Evolutionary conservation across 345 rosid genomes (phyloP), one percentile per base, ranked within the genome.

Genomic region (Pseudoturritis turrita): DNA sequence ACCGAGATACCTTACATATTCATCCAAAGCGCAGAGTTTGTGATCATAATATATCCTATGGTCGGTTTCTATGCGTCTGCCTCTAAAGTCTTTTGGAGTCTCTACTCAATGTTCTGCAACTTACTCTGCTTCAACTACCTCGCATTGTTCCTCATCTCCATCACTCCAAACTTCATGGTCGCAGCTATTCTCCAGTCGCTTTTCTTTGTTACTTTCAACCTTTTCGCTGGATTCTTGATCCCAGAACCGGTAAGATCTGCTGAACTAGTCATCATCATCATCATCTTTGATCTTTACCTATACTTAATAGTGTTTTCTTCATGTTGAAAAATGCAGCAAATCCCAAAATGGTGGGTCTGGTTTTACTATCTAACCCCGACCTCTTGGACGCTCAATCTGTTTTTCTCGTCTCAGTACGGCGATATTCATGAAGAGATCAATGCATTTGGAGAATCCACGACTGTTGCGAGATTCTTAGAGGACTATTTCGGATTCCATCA

Each of bases 271-370:
- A n/a, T 13, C 37, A 59, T 25, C 10, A 17, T 17, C 15, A 21
- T 7, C 8, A 40, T 31, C 54, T 21, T 62, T 51, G 4, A 41
- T 31, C 18, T 63, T 17, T 63, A 26, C 21, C 1, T 59, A n/a
- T 31, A 33, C 47, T 36, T 17, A 47, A 1, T 21, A 41, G 28
- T 69, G 57, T 63, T 50, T 28, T 51, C 15, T 53, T 63, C 33
- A 7, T 70, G 43, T 43, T 33, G 22, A 15, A 41, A 2, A 68
- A 19, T 76, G 82, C 89, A 90, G 98, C 76, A 79, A 54, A 82
- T 93, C n/a, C 96, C 98, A 4, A 81, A 77, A 29, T 90, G 94
- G 92, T 90, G 98, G 97, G 66, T 86, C 5, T 93, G 96, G 96
- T 22, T 84, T 40, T 90, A 84, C 65, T 89, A 86, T 61, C 3